Conservation (phyloP, 148 eudicot species). For the Dysphania ambrosioides region DNA sequence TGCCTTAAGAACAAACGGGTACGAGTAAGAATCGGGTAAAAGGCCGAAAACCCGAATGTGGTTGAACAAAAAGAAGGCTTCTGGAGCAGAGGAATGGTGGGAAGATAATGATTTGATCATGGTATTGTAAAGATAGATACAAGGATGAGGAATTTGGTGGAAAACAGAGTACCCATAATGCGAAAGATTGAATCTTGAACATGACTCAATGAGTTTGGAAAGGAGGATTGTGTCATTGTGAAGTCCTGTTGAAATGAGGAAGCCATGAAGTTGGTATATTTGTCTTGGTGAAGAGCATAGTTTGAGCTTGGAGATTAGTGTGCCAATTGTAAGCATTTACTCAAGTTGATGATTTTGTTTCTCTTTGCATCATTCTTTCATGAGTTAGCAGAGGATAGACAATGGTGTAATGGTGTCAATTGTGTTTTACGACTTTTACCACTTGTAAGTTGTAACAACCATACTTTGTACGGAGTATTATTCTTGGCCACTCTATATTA, state of each 20-base stretch:
- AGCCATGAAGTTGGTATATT: slow-evolving; percentile 36
- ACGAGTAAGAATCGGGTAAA: slow-evolving; percentile 40
- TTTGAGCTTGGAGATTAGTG: slow-evolving; percentile 20
- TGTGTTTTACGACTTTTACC: too few species aligned
- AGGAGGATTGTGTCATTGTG: slow-evolving; percentile 31
- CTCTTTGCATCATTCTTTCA: not conserved
- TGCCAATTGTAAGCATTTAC: not conserved
- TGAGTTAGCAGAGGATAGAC: too few species aligned
- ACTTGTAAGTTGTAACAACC: too few species aligned
- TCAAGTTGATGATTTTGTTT: not conserved
- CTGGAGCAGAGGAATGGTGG: slow-evolving; percentile 24
- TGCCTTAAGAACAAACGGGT: slow-evolving; percentile 53
- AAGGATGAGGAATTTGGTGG: slow-evolving; percentile 20
- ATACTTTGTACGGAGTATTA: too few species aligned
- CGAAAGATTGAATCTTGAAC: slow-evolving; percentile 30
- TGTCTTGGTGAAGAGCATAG: slow-evolving; percentile 27
- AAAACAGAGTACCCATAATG: slow-evolving; percentile 27
- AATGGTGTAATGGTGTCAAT: too few species aligned
- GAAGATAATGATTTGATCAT: slow-evolving; percentile 42
- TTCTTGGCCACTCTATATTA: too few species aligned
- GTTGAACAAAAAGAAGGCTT: slow-evolving; percentile 35
- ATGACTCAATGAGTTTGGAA: slow-evolving; percentile 31
- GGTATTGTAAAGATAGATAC: slow-evolving; percentile 41
- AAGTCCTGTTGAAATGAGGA: slow-evolving; percentile 27
- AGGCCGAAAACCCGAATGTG: slow-evolving; percentile 31